These are phyloP conservation scores for Paulownia fortunei DNA, from an alignment of 257 asterid genomes.

Conservation along the genomic window DNA sequence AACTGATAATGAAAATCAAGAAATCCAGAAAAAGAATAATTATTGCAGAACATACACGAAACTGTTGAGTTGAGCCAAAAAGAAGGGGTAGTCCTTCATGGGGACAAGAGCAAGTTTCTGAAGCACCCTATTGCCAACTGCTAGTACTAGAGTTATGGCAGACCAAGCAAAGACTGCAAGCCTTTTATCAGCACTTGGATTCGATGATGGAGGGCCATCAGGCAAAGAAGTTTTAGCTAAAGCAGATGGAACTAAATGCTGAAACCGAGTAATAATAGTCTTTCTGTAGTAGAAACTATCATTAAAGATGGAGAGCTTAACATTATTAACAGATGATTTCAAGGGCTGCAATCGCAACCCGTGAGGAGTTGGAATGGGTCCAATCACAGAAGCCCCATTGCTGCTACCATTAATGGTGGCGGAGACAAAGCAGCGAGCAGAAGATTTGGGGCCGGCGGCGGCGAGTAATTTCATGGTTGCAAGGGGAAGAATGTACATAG, in stretches of 20 bases:
- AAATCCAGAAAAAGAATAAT: slow-evolving; percentile 2
- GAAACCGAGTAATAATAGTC: neutral
- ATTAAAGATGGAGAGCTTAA: neutral
- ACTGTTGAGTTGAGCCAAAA: slow-evolving; percentile 72
- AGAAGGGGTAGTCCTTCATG: slow-evolving; percentile 76
- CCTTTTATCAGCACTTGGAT: slow-evolving; percentile 25
- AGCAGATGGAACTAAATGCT: slow-evolving; percentile 25
- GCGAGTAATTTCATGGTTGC: slow-evolving; percentile 31
- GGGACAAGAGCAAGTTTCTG: slow-evolving; percentile 86
- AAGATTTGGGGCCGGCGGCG: slow-evolving; percentile 20
- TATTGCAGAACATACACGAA: slow-evolving; percentile 47
- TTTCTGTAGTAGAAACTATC: neutral
- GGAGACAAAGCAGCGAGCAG: slow-evolving; percentile 5
- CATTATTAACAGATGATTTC: neutral
- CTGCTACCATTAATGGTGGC: neutral
- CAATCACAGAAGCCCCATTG: neutral
- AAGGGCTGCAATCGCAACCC: slow-evolving; percentile 1
- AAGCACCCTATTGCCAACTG: slow-evolving; percentile 67
- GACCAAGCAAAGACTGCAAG: slow-evolving; percentile 47
- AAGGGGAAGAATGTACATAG: too few species aligned
- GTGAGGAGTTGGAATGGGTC: neutral
- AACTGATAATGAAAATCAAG: neutral
- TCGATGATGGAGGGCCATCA: slow-evolving; percentile 20
- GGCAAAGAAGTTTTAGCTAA: slow-evolving; percentile 14
- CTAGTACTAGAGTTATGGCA: slow-evolving; percentile 49